phyloP scores from a whole-genome alignment of 169 alveolate genomes.

The Cryptosporidium andersoni region DNA sequence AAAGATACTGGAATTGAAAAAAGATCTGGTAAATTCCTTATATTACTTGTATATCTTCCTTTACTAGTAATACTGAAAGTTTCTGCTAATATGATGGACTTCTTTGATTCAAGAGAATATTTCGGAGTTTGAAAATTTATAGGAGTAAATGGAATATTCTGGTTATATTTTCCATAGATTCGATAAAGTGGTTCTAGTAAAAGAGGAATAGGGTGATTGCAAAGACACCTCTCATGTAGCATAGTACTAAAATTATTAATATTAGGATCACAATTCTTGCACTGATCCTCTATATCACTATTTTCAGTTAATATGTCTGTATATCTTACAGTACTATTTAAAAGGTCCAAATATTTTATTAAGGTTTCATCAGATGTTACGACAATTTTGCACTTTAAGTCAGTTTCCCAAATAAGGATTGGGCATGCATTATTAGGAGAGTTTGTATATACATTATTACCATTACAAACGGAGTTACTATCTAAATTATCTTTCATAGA shows the following conservation, averaged over 20 bases:
- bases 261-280: not conserved
- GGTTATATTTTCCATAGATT: not conserved
- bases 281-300: not conserved
- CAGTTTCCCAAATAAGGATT: slow-evolving; percentile 56
- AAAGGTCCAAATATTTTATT: slow-evolving; percentile 5
- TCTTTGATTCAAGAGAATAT: not conserved
- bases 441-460: too few relatives aligned
- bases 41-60: slow-evolving; percentile 48
- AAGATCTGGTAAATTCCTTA: slow-evolving; percentile 38
- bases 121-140: slow-evolving; percentile 34
- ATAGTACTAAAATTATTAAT: not conserved
- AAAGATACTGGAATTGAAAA: slow-evolving; percentile 40
- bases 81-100: slow-evolving; percentile 23
- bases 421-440: too few relatives aligned
- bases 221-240: not conserved
- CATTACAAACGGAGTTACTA: too few relatives aligned
- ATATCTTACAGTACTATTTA: slow-evolving; percentile 16
- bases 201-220: not conserved
- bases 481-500: too few relatives aligned
- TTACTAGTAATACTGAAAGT: slow-evolving; percentile 21
- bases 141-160: not conserved
- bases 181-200: slow-evolving; percentile 25
- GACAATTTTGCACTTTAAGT: slow-evolving; percentile 44
- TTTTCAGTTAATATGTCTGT: slow-evolving; percentile 11
- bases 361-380: slow-evolving; percentile 17